Conservation (phyloP, 176 grass and related monocot genomes). For the Oryza rufipogon region DNA sequence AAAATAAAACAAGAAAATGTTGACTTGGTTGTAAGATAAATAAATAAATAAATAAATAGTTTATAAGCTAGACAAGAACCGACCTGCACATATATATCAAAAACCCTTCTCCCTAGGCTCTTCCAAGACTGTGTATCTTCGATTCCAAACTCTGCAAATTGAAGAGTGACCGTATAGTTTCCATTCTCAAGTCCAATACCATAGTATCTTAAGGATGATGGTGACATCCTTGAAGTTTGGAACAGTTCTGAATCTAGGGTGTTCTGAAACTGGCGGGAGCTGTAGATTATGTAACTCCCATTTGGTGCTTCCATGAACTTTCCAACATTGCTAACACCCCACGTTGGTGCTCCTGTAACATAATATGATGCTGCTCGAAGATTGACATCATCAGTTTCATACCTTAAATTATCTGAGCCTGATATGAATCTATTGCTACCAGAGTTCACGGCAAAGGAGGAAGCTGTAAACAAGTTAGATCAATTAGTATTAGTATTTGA, state of each 20-base stretch:
- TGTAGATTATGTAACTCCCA: slow-evolving; percentile 55
- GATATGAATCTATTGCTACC: slow-evolving; percentile 52
- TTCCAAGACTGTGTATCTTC: slow-evolving; percentile 51
- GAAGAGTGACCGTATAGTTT: slow-evolving; percentile 82
- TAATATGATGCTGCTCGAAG: slow-evolving; percentile 60
- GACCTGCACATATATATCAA: slow-evolving; percentile 95
- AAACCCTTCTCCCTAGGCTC: slow-evolving; percentile 74
- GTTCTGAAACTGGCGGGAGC: slow-evolving; percentile 54
- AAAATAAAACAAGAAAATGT: not conserved
- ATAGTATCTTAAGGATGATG: slow-evolving; percentile 43
- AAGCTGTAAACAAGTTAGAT: slow-evolving; percentile 52
- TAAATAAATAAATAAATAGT: not conserved
- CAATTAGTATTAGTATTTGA: slow-evolving; percentile 6
- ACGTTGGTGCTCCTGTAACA: slow-evolving; percentile 51
- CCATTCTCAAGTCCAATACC: slow-evolving; percentile 90
- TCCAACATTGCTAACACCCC: slow-evolving; percentile 83
- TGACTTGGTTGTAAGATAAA: not conserved
- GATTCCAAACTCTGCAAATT: slow-evolving; percentile 71
- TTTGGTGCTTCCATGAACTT: slow-evolving; percentile 44
- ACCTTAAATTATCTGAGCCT: slow-evolving; percentile 58
- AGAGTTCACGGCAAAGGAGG: slow-evolving; percentile 69
- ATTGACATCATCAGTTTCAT: slow-evolving; percentile 48
- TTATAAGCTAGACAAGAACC: slow-evolving; percentile 13
- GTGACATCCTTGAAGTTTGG: slow-evolving; percentile 74
- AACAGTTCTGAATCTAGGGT: slow-evolving; percentile 76